Base-by-base conservation (phyloP, 345 rosid species). In the Pseudoturritis turrita region DNA sequence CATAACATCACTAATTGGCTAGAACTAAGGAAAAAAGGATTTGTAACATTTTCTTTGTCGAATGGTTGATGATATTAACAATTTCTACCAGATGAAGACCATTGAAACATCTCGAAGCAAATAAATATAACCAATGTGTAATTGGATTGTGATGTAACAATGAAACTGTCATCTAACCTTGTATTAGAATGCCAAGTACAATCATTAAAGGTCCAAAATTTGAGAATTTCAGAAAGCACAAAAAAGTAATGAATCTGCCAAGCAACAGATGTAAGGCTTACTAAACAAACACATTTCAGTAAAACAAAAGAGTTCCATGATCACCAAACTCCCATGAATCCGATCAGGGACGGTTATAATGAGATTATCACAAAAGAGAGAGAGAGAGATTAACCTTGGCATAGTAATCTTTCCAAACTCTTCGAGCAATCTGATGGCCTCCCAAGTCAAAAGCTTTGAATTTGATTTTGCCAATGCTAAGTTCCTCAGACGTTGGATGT, bases 401-500 rank as follows among this genome's bases (percentile, higher is more conserved):
- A 61, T 87, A 89, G 76, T 89, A 89, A 82, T 89, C 96, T 70
- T 87, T 89, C 96, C 96, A 89, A 17, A 89, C 96, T 14, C 96
- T 74, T 3, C 96, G 81, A 33, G 93, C 96, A 79, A 87, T 89
- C 81, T 89, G 96, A 77, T 89, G 96, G 33, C 96, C 96, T 4
- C 96, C 93, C 81, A 89, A 86, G 77, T 89, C 96, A 79, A 89
- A 86, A 21, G 91, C 96, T 81, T 89, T 89, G 43, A 89, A 89
- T 77, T 87, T 89, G 79, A 89, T 89, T 74, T 86, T 80, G 13
- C 96, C 96, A 77, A 89, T 89, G 72, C 92, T 85, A 40, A 89
- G 81, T 72, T 89, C 96, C 68, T 89, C 96, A 3, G 93, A 89
- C 2, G 96, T 87, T 7, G 96, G 96, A 76, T 89, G 77, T 76